Percentiles rank a stretch among this genome's conserved stretches.
Conservation (phyloP, 208 protist genomes). For the Crithidia sp. region DNA sequence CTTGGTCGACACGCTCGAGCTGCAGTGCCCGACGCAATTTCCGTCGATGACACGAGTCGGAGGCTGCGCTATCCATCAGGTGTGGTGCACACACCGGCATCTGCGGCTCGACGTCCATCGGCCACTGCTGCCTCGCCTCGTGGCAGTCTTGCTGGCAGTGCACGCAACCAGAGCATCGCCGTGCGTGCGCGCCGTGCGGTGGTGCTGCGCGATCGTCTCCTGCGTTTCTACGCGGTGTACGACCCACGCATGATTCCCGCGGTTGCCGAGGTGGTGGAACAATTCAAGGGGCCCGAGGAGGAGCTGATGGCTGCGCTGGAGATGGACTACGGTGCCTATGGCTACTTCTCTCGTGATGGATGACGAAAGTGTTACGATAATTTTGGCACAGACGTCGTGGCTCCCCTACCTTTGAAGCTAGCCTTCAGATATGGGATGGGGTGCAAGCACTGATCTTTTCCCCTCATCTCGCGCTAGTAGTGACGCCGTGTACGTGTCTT, state of each 20-base stretch:
- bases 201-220: constrained; percentile 10
- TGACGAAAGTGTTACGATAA: background rate
- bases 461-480: too few relatives aligned
- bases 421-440: too few relatives aligned
- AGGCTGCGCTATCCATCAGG: background rate
- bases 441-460: too few relatives aligned
- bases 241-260: constrained; percentile 16
- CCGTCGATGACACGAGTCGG: background rate
- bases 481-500: too few relatives aligned
- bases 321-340: constrained; percentile 10
- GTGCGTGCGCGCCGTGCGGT: background rate
- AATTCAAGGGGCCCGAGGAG: constrained; percentile 4
- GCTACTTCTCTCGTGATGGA: constrained; percentile 9
- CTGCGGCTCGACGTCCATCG: background rate
- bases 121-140: too few relatives aligned
- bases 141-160: too few relatives aligned
- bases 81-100: background rate
- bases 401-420: too few relatives aligned
- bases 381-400: too few relatives aligned
- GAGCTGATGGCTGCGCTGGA: constrained; percentile 13
- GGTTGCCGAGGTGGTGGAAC: constrained; percentile 11
- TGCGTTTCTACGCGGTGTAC: constrained; percentile 14
- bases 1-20: background rate
- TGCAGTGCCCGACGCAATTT: background rate
- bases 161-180: too few relatives aligned